Evolutionary conservation across 2,329 filamentous ascomycete species (phyloP), one percentile per base, ranked within the genome.

Genomic region (Aspergillus spinulosporus): DNA sequence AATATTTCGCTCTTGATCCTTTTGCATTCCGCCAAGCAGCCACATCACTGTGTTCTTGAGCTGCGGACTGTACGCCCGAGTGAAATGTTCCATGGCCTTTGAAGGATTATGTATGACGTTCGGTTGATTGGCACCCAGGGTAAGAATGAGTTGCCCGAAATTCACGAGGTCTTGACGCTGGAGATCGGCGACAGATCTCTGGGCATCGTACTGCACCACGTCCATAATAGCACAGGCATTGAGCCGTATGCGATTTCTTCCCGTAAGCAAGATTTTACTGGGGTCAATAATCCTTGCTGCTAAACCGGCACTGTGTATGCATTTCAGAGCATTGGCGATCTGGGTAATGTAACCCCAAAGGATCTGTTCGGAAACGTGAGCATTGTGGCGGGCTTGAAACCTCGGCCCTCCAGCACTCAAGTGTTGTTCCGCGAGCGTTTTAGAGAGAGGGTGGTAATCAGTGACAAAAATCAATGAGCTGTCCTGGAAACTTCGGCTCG

Each of bases 261-360:
- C 89, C 0, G 93, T 97, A 21, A 97, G 70, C 12, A 99, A 82
- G 56, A 99, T 87, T 72, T 97, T 97, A 74, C 85, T 93, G 9
- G 90, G 82, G 57, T 94, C 90, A 46, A 99, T 85, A 51, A 93
- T 88, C 48, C 92, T 84, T 37, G 92, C 93, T 21, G 94, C 93
- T 40, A 97, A 80, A 15, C 89, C 89, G 54, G 83, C 84, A 9
- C 82, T 81, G 70, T 99, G 94, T 39, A 99, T 93, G 0, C 89
- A 84, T 69, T 90, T 93, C 36, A 99, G 78, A 1, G 90, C 94
- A 62, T 89, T 94, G 39, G 91, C 87, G 59, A 99, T 88, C 72
- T 99, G 94, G 4, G 92, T 88, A 58, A 97, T 85, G 71, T 97
- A 99, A 44, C 86, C 85, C 94, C 94, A 99, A 1, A 99, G 75